Base-by-base conservation (phyloP, 805 yeast genomes). In the Lachancea sp. region DNA sequence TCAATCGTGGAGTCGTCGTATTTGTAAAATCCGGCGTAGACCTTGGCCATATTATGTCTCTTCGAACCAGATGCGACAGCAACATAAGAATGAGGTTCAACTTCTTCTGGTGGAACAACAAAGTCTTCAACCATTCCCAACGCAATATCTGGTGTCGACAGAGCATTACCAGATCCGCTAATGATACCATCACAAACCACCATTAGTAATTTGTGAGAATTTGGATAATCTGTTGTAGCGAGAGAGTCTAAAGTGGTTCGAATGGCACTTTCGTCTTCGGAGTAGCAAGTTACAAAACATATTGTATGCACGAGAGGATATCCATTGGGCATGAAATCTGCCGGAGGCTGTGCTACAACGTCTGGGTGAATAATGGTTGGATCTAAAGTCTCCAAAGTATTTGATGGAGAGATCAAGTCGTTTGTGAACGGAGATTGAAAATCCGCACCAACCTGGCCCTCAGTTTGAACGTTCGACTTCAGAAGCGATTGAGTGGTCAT, bases 31-130 rank as follows among this genome's bases (percentile, higher is more conserved):
- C 99, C 99, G 11, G 96, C 82, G 59, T 88, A 91, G 2, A 91
- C 89, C 66, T 90, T 91, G 25, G 99, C 97, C 96, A 90, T 89
- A 63, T 93, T 93, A 61, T 93, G 99, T 62, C 99, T 82, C 68
- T 88, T 93, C 3, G 85, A 57, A 55, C 99, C 99, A 55, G 85
- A 85, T 2, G 96, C 95, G 34, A 93, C 97, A 7, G 98, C 95
- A 31, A 93, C 95, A 62, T 93, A 91, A 0, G 97, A 89, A 58
- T 80, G 74, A 0, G 97, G 77, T 59, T 77, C 67, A 5, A 88
- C 96, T 13, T 86, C 81, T 16, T 87, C 95, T 9, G 73, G 75
- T 0, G 87, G 85, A 30, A 75, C 71, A 7, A 78, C 73, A 55
- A 89, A 77, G 57, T 84, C 88, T 10, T 82, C 77, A 93, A 93